These are phyloP conservation scores for Aegilops longissima DNA, from an alignment of 176 grass and related monocot species.

Conservation along the genomic window DNA sequence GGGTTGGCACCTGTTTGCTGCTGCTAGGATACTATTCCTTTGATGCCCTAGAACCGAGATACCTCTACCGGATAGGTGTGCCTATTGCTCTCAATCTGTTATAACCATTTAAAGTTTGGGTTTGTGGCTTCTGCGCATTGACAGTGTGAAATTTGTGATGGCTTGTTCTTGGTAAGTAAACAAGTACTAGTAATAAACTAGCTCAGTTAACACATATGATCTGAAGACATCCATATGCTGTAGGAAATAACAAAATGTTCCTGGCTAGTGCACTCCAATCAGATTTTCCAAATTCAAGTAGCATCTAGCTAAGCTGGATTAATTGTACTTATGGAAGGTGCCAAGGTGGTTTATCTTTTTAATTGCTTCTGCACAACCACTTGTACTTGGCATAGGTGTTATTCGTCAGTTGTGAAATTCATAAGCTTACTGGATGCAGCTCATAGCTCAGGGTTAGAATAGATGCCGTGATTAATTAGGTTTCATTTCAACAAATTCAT, in stretches of 20 bases:
- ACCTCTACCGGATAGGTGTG: not conserved
- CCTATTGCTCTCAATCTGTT: not conserved
- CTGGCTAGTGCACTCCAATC: not conserved
- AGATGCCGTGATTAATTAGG: not conserved
- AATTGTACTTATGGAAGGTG: not conserved
- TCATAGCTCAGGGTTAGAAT: not conserved
- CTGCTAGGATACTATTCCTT: not conserved
- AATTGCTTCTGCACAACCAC: not conserved
- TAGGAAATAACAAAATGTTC: not conserved
- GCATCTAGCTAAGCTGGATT: not conserved
- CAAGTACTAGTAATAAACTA: not conserved
- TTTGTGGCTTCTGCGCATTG: not conserved
- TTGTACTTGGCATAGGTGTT: not conserved
- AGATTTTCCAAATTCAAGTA: not conserved
- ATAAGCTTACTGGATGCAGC: not conserved
- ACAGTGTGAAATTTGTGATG: not conserved
- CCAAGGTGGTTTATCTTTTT: not conserved
- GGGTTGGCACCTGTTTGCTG: not conserved
- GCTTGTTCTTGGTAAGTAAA: not conserved
- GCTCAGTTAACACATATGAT: not conserved
- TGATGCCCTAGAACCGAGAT: not conserved
- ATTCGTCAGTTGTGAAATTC: not conserved
- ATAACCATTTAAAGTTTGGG: not conserved
- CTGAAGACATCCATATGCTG: conserved; percentile 2
- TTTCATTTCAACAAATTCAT: not conserved